These are phyloP conservation scores for Schrenkiella parvula DNA, from an alignment of 345 rosid genomes.

Conservation along the genomic window DNA sequence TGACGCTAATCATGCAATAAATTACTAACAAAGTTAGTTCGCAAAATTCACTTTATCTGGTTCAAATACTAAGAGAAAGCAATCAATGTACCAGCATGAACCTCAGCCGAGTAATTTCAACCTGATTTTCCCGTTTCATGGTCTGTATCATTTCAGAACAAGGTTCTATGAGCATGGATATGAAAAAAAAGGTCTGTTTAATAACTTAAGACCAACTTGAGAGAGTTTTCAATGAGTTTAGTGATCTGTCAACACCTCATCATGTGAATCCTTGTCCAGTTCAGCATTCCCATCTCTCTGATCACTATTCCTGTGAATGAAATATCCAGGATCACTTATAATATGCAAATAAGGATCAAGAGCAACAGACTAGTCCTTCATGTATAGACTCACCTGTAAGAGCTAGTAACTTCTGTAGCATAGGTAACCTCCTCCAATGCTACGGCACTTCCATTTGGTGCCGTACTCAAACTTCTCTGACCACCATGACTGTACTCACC, in stretches of 20 bases:
- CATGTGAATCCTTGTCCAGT: slow-evolving; percentile 39
- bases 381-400: slow-evolving; percentile 45
- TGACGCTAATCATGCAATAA: slow-evolving; percentile 50
- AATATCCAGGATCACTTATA: background rate
- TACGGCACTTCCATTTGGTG: slow-evolving; percentile 37
- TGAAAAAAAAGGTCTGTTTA: background rate
- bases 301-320: slow-evolving; percentile 38
- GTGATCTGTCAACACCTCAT: slow-evolving; percentile 41
- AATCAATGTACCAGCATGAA: slow-evolving; percentile 68
- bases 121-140: slow-evolving; percentile 40
- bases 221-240: slow-evolving; percentile 3
- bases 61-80: slow-evolving; percentile 10
- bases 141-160: slow-evolving; percentile 42
- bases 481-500: slow-evolving; percentile 24
- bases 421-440: slow-evolving; percentile 30
- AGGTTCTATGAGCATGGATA: slow-evolving; percentile 14
- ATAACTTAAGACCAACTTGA: slow-evolving; percentile 1
- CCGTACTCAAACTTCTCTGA: slow-evolving; percentile 22
- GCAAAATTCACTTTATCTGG: slow-evolving; percentile 3
- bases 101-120: slow-evolving; percentile 62
- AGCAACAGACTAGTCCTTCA: slow-evolving; percentile 4
- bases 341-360: background rate
- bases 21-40: background rate
- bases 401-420: slow-evolving; percentile 26
- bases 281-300: slow-evolving; percentile 29